Conservation (phyloP, 2,329 filamentous ascomycete species). For the Ophiostoma sp. region DNA sequence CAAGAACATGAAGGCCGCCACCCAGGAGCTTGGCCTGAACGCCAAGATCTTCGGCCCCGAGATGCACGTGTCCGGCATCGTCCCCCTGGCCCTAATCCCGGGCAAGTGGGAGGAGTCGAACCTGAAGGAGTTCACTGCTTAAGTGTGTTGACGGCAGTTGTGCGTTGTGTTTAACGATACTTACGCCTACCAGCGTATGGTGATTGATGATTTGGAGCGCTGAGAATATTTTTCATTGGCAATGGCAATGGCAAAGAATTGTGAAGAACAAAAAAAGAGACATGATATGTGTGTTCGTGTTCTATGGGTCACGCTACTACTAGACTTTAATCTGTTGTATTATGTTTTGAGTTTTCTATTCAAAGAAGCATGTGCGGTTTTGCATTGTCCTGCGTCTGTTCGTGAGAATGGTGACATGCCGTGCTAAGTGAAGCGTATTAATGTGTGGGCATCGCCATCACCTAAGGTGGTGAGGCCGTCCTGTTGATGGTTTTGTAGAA, state of each 20-base stretch:
- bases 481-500: no score
- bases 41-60: conserved; percentile 68
- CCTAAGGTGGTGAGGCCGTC: no score
- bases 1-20: conserved; percentile 98
- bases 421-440: no score
- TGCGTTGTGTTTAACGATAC: not conserved
- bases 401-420: not conserved
- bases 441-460: no score
- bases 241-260: conserved; percentile 1
- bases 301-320: conserved; percentile 11
- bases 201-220: not conserved
- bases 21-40: conserved; percentile 82
- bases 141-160: conserved; percentile 29
- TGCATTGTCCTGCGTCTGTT: not conserved
- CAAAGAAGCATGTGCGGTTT: not conserved
- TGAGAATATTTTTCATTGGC: not conserved
- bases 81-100: conserved; percentile 79
- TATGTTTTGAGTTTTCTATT: conserved; percentile 5
- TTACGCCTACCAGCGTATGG: not conserved
- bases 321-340: conserved; percentile 21
- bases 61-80: conserved; percentile 98
- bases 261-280: conserved; percentile 11
- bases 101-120: conserved; percentile 64
- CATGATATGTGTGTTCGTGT: conserved; percentile 4
- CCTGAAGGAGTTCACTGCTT: conserved; percentile 61